phyloP scores from a whole-genome alignment of 225 moss, liverwort and hornwort genomes.

The Lunularia cruciata region DNA sequence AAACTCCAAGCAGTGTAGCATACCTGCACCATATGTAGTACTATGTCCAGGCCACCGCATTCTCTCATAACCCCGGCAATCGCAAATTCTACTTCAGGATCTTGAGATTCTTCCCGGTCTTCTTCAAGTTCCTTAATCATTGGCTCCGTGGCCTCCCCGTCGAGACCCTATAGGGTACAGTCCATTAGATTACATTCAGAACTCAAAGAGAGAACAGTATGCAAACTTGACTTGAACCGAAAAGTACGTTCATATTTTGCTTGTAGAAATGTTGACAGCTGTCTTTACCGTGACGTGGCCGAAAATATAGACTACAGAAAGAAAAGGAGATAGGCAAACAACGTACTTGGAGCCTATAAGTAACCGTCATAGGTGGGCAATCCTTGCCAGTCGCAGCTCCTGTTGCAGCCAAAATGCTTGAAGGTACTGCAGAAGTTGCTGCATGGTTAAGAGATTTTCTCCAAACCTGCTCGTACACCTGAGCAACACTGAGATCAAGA shows the following conservation, averaged over 20 bases:
- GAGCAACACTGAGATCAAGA: slow-evolving; percentile 95
- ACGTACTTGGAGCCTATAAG: slow-evolving; percentile 90
- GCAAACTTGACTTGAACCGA: no score
- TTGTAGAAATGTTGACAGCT: no score
- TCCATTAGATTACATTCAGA: background rate
- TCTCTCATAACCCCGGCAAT: slow-evolving; percentile 99
- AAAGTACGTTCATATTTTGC: no score
- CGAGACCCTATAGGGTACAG: slow-evolving; percentile 63
- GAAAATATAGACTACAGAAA: background rate
- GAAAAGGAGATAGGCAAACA: background rate
- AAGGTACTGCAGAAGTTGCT: slow-evolving; percentile 54
- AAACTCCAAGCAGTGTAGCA: background rate
- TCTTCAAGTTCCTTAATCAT: slow-evolving; percentile 99
- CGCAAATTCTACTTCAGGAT: slow-evolving; percentile 97
- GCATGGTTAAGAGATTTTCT: slow-evolving; percentile 89
- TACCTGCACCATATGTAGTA: slow-evolving; percentile 98
- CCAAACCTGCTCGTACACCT: slow-evolving; percentile 99
- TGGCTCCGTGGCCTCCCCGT: slow-evolving; percentile 98
- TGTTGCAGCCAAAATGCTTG: slow-evolving; percentile 74
- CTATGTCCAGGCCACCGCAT: slow-evolving; percentile 84
- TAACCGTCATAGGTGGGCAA: slow-evolving; percentile 97
- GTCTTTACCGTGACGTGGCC: no score
- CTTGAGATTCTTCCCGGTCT: slow-evolving; percentile 97
- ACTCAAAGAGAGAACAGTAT: no score
- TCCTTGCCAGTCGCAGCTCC: slow-evolving; percentile 65